Evolutionary conservation across 2,329 filamentous ascomycete species (phyloP).

Genomic region (Pyrenophora seminiperda): DNA sequence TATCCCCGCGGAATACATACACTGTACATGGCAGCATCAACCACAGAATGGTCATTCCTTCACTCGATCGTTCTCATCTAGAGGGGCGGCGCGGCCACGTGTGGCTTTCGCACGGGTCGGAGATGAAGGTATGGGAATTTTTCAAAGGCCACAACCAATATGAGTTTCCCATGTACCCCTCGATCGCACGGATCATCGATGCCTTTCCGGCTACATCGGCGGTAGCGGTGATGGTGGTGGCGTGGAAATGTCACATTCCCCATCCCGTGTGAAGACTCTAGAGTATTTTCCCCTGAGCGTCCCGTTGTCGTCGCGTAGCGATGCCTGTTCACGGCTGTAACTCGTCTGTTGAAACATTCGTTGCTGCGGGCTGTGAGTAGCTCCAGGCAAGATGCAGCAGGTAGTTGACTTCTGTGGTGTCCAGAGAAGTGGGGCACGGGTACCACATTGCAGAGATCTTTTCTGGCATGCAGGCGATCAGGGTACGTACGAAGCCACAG

Average conservation of each 20-base stretch:
- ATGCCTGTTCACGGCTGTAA: neutral
- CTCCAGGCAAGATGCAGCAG: neutral
- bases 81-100: neutral
- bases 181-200: slow-evolving; percentile 1
- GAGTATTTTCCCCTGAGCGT: slow-evolving; percentile 1
- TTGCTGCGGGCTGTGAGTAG: neutral
- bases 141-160: neutral
- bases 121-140: slow-evolving; percentile 10
- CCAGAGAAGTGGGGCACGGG: neutral
- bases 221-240: neutral
- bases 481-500: neutral
- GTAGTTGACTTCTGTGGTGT: neutral
- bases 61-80: neutral
- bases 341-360: neutral
- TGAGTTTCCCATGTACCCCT: neutral
- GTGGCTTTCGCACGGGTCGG: slow-evolving; percentile 6
- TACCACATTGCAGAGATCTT: neutral
- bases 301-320: slow-evolving; percentile 4
- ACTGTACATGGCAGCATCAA: neutral
- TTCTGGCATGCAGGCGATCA: neutral
- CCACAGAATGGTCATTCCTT: slow-evolving; percentile 1
- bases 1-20: neutral
- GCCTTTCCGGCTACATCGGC: neutral
- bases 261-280: neutral
- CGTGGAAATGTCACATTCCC: neutral